Evolutionary conservation across 2,329 filamentous ascomycete genomes (phyloP), one percentile per base, ranked within the genome.

Genomic region (Lasiodiplodia sp.): DNA sequence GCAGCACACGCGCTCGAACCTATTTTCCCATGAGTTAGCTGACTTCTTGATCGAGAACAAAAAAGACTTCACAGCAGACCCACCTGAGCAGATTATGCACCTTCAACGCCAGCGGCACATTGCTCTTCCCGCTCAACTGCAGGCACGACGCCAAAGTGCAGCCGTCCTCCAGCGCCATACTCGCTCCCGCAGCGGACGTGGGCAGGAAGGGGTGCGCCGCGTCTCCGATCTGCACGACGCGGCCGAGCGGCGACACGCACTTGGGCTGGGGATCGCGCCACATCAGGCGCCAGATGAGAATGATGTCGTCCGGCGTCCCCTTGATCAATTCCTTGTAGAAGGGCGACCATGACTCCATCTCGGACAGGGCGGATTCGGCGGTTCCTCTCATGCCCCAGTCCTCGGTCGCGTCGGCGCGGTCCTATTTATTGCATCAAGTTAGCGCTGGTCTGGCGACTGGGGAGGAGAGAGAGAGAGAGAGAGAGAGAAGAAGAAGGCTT

Each of bases 231-330:
- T 87, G 76, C 1, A 81, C 84, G 65, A 87, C 85, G 51, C 81
- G 80, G 47, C 84, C 83, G 68, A 83, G 83, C n/a, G 77, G 76
- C 0, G 83, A 84, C 1, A 87, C 80, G 85, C 86, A 88, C 0
- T 80, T 83, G 0, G 84, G 82, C 14, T 85, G 77, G 0, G 85
- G 85, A 71, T 87, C 84, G 53, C 85, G 80, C 69, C 85, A 87
- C 53, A 85, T 85, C 25, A 87, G 83, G 70, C 86, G 86, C 85
- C 85, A 87, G 72, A 86, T 84, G 1, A 87, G 79, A 23, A 84
- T 71, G 10, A 69, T 69, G 4, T 75, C 71, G 10, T 69, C 65
- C 2, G 79, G 78, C 0, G 80, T 80, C 8, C 1, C 1, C 18
- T 51, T 51, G 47, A 51, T 1, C 2, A 51, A n/a, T n/a, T 51